These are phyloP conservation scores for Meyerozyma sp. DNA, from an alignment of 1,139 yeast species.

Conservation along the genomic window DNA sequence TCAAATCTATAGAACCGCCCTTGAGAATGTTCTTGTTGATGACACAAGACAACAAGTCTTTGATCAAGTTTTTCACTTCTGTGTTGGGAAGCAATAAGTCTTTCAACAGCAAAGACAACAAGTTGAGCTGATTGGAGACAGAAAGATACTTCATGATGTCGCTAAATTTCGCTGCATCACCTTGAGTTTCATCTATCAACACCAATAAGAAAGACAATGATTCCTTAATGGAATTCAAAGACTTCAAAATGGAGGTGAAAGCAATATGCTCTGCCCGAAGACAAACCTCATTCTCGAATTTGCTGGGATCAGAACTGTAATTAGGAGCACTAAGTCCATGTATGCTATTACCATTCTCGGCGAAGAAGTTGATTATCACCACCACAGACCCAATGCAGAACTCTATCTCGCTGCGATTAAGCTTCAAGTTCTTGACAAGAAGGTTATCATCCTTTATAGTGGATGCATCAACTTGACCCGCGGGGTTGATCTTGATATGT, in stretches of 20 bases:
- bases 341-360: constrained; percentile 53
- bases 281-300: constrained; percentile 58
- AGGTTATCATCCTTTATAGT: constrained; percentile 45
- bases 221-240: constrained; percentile 78
- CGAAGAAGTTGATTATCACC: constrained; percentile 54
- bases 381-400: constrained; percentile 64
- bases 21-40: constrained; percentile 82
- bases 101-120: constrained; percentile 63
- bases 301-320: constrained; percentile 43
- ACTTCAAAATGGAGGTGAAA: constrained; percentile 68
- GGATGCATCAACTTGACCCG: constrained; percentile 28
- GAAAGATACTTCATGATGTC: constrained; percentile 71
- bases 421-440: constrained; percentile 40
- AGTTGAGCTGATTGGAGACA: constrained; percentile 58
- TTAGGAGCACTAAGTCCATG: constrained; percentile 57
- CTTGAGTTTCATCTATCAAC: constrained; percentile 67
- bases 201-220: constrained; percentile 85
- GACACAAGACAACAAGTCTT: constrained; percentile 82
- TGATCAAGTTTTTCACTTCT: constrained; percentile 63
- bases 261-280: constrained; percentile 91
- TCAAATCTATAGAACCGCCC: constrained; percentile 91
- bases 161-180: constrained; percentile 38
- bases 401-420: constrained; percentile 54
- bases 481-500: constrained; percentile 36
- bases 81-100: constrained; percentile 63